Base-by-base conservation (phyloP, 75 land plant genomes). In the Sequoia sempervirens region DNA sequence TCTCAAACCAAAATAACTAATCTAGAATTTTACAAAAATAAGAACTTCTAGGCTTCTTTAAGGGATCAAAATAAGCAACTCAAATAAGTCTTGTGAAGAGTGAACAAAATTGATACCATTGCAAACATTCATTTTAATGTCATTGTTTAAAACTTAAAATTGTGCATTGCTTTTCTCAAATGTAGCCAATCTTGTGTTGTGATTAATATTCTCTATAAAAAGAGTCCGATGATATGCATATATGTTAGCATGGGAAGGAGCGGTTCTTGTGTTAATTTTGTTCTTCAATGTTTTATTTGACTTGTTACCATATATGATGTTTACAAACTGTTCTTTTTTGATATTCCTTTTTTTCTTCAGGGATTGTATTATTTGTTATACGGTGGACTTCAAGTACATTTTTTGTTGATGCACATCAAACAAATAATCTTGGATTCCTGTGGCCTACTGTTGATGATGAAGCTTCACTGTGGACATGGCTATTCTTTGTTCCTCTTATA, bases 301-400 rank as follows among this genome's bases (percentile, higher is more conserved):
- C 28, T 37, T 43, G 28, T 20, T 13, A 58, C 53, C 41, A 17
- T 56, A 18, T 56, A 28, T 54, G 30, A 15, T 13, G n/a, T 82
- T 82, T 41, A 23, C 28, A 46, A 70, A 3, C 23, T 4, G 13
- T 30, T 70, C 14, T 30, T 70, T 26, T 64, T 26, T 64, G 28
- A 26, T 0, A 26, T 26, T 0, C 68, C 28, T 30, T 36, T 30
- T 36, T 50, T 40, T 6, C 86, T 1, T 0, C 91, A 97, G 99
- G 97, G 4, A 87, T 90, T 32, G 99, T 95, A 58, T 95, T 95
- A 86, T 97, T 97, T 85, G 96, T 94, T 26, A 89, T 93, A 26
- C 87, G 96, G n/a, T 95, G 97, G 98, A 88, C 93, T 84, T 94
- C 96, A 40, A 87, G 66, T 56, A 91, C 89, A 58, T 90, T 91